These are phyloP conservation scores for Solanum infundibuliforme DNA, from an alignment of 257 asterid genomes.

Conservation along the genomic window DNA sequence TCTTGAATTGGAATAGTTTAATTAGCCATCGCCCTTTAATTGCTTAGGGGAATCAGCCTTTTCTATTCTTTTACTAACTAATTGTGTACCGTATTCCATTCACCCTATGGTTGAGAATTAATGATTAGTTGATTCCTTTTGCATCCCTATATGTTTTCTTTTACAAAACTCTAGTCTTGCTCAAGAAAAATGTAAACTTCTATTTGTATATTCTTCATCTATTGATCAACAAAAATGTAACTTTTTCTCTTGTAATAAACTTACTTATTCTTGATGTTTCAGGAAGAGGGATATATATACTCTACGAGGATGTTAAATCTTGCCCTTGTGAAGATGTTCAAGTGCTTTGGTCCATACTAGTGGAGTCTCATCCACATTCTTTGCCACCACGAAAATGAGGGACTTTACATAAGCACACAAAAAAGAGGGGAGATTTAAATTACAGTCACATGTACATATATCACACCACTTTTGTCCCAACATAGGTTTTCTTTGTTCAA, in stretches of 20 bases:
- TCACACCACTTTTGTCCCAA: neutral
- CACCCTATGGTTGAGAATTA: neutral
- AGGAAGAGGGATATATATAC: slow-evolving; percentile 86
- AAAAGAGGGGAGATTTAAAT: slow-evolving; percentile 4
- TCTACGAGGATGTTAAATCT: slow-evolving; percentile 92
- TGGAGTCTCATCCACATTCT: slow-evolving; percentile 69
- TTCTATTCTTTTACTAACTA: neutral
- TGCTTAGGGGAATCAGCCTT: neutral
- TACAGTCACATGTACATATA: slow-evolving; percentile 28
- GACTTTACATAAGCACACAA: slow-evolving; percentile 4
- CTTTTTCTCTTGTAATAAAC: neutral
- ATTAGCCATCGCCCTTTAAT: neutral
- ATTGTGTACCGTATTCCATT: neutral
- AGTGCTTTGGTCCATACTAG: slow-evolving; percentile 86
- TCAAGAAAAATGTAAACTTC: neutral
- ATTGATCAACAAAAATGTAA: neutral
- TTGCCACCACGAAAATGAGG: slow-evolving; percentile 45
- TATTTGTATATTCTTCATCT: neutral
- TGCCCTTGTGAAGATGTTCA: slow-evolving; percentile 94
- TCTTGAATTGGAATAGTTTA: neutral
- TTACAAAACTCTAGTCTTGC: neutral
- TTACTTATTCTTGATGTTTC: neutral
- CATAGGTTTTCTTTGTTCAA: neutral
- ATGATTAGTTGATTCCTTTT: neutral
- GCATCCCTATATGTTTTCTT: neutral